Evolutionary conservation across 1,284 basidiomycete genomes (phyloP).

Genomic region (Pseudozyma sp.): DNA sequence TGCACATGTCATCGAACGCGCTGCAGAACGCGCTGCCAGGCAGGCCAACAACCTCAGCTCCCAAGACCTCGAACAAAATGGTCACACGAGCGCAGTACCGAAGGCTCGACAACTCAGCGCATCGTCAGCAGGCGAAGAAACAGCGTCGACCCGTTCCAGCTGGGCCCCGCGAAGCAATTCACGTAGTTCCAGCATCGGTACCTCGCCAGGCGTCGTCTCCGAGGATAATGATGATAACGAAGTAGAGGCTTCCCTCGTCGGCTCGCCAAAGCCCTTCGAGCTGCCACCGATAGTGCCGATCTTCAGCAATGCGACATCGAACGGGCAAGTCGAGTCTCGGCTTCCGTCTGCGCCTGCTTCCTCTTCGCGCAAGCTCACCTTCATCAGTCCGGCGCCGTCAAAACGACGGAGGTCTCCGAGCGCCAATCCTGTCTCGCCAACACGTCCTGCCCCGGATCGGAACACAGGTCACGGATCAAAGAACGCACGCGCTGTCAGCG

Average conservation of each 20-base stretch:
- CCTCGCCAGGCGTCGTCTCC: slow-evolving; percentile 29
- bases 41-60: slow-evolving; percentile 20
- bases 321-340: slow-evolving; percentile 3
- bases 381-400: slow-evolving; percentile 30
- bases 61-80: slow-evolving; percentile 25
- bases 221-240: slow-evolving; percentile 6
- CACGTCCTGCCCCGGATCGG: slow-evolving; percentile 1
- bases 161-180: slow-evolving; percentile 36
- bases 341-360: not conserved
- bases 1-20: slow-evolving; percentile 43
- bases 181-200: slow-evolving; percentile 25
- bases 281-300: slow-evolving; percentile 9
- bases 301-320: slow-evolving; percentile 10
- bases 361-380: slow-evolving; percentile 25
- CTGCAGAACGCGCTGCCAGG: slow-evolving; percentile 43
- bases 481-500: not conserved
- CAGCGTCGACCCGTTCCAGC: slow-evolving; percentile 43
- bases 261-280: slow-evolving; percentile 6
- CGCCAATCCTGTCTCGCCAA: not conserved
- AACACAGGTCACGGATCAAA: not conserved
- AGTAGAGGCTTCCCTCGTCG: not conserved
- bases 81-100: slow-evolving; percentile 1
- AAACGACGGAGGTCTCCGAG: slow-evolving; percentile 10
- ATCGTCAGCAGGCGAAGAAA: slow-evolving; percentile 50
- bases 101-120: slow-evolving; percentile 34